These are phyloP conservation scores for Spiraea crenata DNA, from an alignment of 331 rosid species.

Conservation along the genomic window DNA sequence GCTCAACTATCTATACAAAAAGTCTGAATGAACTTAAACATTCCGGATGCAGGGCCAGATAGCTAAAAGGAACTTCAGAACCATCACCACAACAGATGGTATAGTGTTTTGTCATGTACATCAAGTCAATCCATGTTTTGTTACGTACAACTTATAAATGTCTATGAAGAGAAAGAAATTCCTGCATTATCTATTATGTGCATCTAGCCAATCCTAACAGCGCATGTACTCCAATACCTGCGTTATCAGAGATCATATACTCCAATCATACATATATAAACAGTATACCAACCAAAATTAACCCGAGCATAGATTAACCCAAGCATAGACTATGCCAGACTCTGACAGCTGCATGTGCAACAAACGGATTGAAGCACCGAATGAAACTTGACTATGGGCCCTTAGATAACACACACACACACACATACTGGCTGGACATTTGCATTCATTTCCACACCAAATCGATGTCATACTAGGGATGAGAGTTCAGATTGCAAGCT, in stretches of 20 bases:
- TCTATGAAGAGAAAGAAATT: background rate
- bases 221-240: too few species aligned
- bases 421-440: background rate
- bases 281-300: background rate
- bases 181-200: background rate
- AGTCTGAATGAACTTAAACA: background rate
- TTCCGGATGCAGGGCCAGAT: background rate
- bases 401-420: background rate
- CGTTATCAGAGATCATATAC: background rate
- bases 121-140: too few species aligned
- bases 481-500: background rate
- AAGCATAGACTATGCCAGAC: too few species aligned
- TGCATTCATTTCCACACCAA: background rate
- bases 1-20: background rate
- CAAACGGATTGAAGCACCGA: background rate
- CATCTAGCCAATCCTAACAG: too few species aligned
- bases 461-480: background rate
- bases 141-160: background rate
- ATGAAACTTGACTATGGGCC: background rate
- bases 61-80: background rate
- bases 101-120: background rate
- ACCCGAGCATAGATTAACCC: too few species aligned
- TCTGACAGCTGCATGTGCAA: background rate
- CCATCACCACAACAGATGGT: background rate
- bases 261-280: background rate